These are phyloP conservation scores for Phytophthora cactorum DNA, from an alignment of 352 stramenopile genomes.

Conservation along the genomic window DNA sequence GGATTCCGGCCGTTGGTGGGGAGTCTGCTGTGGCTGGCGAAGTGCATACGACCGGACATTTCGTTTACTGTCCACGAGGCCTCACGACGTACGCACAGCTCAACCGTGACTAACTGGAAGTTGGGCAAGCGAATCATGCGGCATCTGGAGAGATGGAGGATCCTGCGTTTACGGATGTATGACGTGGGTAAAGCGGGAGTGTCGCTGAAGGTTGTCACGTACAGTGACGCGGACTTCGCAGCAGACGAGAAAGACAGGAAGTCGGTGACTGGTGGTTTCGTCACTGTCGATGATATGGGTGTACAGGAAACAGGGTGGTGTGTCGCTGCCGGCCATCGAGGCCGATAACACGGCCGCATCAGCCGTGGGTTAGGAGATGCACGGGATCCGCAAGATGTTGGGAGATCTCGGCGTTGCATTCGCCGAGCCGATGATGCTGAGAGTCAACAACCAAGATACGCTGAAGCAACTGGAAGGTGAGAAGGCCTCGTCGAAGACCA, in stretches of 20 bases:
- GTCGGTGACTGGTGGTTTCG: neutral
- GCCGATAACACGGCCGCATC: neutral
- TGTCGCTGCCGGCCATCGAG: neutral
- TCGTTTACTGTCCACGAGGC: neutral
- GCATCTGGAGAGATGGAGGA: neutral
- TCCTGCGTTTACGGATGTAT: neutral
- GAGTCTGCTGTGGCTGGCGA: neutral
- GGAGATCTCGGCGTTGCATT: neutral
- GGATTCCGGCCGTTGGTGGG: conserved; percentile 1
- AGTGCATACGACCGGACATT: neutral
- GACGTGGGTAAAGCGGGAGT: neutral
- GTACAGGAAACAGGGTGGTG: neutral
- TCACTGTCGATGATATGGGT: neutral
- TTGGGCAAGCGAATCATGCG: neutral
- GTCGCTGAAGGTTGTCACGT: neutral
- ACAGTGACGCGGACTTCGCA: neutral
- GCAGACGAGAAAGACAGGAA: neutral
- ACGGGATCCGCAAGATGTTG: neutral
- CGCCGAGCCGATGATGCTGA: neutral
- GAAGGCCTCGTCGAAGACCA: neutral
- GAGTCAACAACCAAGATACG: neutral
- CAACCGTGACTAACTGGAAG: neutral
- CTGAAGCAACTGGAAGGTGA: neutral
- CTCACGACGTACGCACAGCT: neutral
- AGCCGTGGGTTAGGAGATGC: neutral